A percentile compares a stretch with the other conserved stretches of the same genome.
phyloP scores from a whole-genome alignment of 2,329 filamentous ascomycete genomes.

The Allantophomopsis cytisporea region DNA sequence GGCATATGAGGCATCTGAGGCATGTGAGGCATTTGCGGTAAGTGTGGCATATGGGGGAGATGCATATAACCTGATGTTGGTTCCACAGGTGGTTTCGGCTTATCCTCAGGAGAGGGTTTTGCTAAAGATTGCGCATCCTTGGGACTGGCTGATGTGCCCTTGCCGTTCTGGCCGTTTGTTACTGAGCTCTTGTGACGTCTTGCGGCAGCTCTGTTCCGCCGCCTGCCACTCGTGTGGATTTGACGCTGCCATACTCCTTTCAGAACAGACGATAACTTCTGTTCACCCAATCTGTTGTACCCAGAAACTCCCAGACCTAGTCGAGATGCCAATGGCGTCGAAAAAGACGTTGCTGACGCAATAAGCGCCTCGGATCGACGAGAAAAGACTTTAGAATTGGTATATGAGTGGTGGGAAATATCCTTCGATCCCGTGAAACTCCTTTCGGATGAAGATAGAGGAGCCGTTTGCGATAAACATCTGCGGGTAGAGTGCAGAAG shows the following conservation, averaged over 20 bases:
- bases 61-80: constrained; percentile 22
- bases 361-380: too few relatives aligned
- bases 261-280: constrained; percentile 4
- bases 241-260: constrained; percentile 14
- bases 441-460: too few relatives aligned
- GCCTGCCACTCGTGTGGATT: constrained; percentile 14
- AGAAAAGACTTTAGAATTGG: too few relatives aligned
- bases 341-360: too few relatives aligned
- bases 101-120: constrained; percentile 5
- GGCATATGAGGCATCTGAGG: constrained; percentile 29
- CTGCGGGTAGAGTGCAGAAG: too few relatives aligned
- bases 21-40: too few relatives aligned
- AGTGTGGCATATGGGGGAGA: constrained; percentile 14
- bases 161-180: constrained; percentile 10
- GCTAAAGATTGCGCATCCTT: constrained; percentile 3
- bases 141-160: background rate
- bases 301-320: too few relatives aligned
- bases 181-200: constrained; percentile 18
- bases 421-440: too few relatives aligned
- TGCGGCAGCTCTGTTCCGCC: constrained; percentile 9
- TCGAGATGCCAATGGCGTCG: too few relatives aligned
- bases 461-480: too few relatives aligned
- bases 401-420: too few relatives aligned
- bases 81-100: constrained; percentile 3
- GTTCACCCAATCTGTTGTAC: constrained; percentile 4